phyloP scores from a whole-genome alignment of 345 rosid species.

The Linum trigynum region DNA sequence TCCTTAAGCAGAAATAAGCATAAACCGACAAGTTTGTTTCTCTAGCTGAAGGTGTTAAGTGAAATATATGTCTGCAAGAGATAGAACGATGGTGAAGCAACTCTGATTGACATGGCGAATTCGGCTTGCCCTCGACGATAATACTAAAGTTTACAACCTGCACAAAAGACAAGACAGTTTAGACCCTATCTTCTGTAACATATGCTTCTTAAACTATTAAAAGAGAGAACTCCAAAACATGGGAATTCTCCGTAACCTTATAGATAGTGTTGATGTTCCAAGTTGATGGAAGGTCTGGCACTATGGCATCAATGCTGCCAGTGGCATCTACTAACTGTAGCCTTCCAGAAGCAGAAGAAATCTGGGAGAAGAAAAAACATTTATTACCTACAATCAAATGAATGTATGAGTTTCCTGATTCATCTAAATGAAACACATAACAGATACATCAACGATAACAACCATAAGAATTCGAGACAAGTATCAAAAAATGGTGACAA shows the following conservation, averaged over 20 bases:
- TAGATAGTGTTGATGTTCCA: constrained; percentile 37
- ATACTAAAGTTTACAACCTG: constrained; percentile 61
- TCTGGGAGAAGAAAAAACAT: constrained; percentile 25
- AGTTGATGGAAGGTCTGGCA: constrained; percentile 55
- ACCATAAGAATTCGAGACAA: not conserved
- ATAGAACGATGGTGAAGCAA: constrained; percentile 25
- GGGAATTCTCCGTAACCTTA: constrained; percentile 39
- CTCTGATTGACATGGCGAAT: constrained; percentile 18
- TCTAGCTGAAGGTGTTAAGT: constrained; percentile 21
- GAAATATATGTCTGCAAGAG: constrained; percentile 46
- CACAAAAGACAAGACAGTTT: constrained; percentile 9
- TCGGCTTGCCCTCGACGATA: constrained; percentile 47
- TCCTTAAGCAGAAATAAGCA: constrained; percentile 31
- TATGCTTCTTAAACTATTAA: not conserved
- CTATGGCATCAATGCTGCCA: constrained; percentile 55
- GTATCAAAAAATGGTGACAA: not conserved
- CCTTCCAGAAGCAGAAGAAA: constrained; percentile 58
- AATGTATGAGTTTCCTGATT: constrained; percentile 4
- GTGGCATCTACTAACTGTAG: constrained; percentile 67
- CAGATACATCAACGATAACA: not conserved
- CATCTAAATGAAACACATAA: constrained; percentile 7
- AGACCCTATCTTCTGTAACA: not conserved
- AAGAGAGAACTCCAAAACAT: not conserved
- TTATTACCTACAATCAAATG: constrained; percentile 6
- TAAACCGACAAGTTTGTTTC: constrained; percentile 27